These are phyloP conservation scores for Xylariaceae sp. DNA, from an alignment of 2,329 filamentous ascomycete species.

Conservation along the genomic window DNA sequence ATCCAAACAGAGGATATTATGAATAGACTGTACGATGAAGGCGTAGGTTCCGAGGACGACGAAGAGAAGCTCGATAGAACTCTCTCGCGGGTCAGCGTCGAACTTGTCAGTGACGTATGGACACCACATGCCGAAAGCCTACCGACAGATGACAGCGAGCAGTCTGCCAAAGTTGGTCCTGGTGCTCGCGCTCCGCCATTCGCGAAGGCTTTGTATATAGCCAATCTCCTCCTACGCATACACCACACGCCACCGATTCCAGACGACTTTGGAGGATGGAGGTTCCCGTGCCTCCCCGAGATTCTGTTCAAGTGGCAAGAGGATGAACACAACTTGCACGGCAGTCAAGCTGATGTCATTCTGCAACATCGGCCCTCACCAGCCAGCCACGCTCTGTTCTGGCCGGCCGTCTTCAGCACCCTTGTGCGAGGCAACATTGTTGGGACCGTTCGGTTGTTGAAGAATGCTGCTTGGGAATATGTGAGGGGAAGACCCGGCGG, in stretches of 20 bases:
- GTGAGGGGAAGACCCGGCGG: conserved; percentile 63
- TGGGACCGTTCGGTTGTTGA: conserved; percentile 63
- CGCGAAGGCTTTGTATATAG: conserved; percentile 73
- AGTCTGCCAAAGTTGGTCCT: conserved; percentile 59
- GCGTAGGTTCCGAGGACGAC: conserved; percentile 52
- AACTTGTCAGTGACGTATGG: conserved; percentile 51
- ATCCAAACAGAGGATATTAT: conserved; percentile 70
- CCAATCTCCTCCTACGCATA: conserved; percentile 69
- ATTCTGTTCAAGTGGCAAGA: conserved; percentile 81
- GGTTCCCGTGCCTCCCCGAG: conserved; percentile 58
- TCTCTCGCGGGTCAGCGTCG: conserved; percentile 48
- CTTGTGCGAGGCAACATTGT: conserved; percentile 69
- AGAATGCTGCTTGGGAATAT: conserved; percentile 70
- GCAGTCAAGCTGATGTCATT: conserved; percentile 60
- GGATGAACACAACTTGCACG: conserved; percentile 66
- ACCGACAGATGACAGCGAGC: conserved; percentile 46
- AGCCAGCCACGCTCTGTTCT: conserved; percentile 71
- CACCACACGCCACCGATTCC: conserved; percentile 58
- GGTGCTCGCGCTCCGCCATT: conserved; percentile 57
- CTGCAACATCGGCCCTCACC: conserved; percentile 63
- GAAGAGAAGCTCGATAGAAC: conserved; percentile 52
- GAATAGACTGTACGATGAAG: conserved; percentile 58
- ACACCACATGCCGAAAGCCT: conserved; percentile 47
- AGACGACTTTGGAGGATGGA: conserved; percentile 36
- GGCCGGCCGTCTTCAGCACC: conserved; percentile 73